These are phyloP conservation scores for Suhomyces guaymorum DNA, from an alignment of 1,139 yeast species.

Conservation along the genomic window DNA sequence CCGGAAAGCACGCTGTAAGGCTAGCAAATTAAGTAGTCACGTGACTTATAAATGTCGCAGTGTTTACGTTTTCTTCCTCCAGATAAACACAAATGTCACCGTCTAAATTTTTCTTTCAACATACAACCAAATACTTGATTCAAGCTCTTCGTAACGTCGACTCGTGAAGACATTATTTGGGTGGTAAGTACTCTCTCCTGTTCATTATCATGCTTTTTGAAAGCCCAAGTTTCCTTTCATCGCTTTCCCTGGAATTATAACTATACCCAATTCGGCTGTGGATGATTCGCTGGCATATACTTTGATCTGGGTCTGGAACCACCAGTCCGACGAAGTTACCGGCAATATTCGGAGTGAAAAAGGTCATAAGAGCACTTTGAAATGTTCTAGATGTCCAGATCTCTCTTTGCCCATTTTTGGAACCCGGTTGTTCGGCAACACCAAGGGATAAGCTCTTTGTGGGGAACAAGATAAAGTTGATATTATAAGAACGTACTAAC, in stretches of 20 bases:
- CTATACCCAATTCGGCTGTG: too few relatives aligned
- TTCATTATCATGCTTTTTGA: background rate
- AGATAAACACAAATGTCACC: slow-evolving; percentile 15
- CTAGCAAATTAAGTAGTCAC: too few relatives aligned
- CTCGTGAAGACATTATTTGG: slow-evolving; percentile 6
- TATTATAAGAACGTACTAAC: background rate
- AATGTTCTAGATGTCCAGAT: too few relatives aligned
- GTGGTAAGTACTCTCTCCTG: slow-evolving; percentile 4
- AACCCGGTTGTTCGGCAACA: too few relatives aligned
- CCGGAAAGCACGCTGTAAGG: too few relatives aligned
- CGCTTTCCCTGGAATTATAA: too few relatives aligned
- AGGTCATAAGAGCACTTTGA: too few relatives aligned
- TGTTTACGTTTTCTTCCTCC: slow-evolving; percentile 12
- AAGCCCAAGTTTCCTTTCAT: background rate
- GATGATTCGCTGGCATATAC: slow-evolving; percentile 1
- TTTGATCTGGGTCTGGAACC: background rate
- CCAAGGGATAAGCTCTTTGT: too few relatives aligned
- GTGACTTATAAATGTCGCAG: slow-evolving; percentile 9
- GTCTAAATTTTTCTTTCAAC: slow-evolving; percentile 15
- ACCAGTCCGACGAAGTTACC: too few relatives aligned
- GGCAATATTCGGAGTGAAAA: too few relatives aligned
- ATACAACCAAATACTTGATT: slow-evolving; percentile 10
- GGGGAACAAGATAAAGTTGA: too few relatives aligned
- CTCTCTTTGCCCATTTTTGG: too few relatives aligned
- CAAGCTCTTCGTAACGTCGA: slow-evolving; percentile 4